phyloP scores from a whole-genome alignment of 2,329 filamentous ascomycete genomes.

The Alternaria ethzedia region DNA sequence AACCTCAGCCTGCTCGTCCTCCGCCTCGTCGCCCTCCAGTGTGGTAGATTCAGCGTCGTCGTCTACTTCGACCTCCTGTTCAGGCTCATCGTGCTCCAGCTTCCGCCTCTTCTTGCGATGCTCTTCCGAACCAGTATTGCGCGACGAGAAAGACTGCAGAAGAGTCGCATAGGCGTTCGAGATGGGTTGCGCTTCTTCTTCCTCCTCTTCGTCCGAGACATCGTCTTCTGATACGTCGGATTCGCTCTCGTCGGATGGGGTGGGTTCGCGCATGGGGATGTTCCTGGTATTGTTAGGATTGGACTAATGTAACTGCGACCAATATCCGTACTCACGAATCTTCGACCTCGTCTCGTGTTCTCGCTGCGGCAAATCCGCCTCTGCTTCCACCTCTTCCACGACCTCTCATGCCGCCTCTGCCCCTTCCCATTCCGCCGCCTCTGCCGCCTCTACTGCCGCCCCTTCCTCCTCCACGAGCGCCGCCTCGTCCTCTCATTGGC shows the following conservation, averaged over 20 bases:
- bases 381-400: slow-evolving; percentile 21
- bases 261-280: slow-evolving; percentile 23
- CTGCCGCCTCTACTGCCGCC: not conserved
- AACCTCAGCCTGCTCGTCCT: slow-evolving; percentile 10
- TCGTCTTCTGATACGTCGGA: slow-evolving; percentile 30
- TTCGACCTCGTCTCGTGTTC: slow-evolving; percentile 34
- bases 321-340: slow-evolving; percentile 39
- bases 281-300: slow-evolving; percentile 21
- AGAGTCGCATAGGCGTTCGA: slow-evolving; percentile 62
- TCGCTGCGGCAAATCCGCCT: slow-evolving; percentile 38
- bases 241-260: slow-evolving; percentile 22
- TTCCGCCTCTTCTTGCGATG: slow-evolving; percentile 62
- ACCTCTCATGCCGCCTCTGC: slow-evolving; percentile 9
- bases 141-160: slow-evolving; percentile 57
- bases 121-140: slow-evolving; percentile 47
- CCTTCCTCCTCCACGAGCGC: slow-evolving; percentile 20
- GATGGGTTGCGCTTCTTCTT: slow-evolving; percentile 30
- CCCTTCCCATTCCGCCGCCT: slow-evolving; percentile 6
- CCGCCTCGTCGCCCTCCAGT: slow-evolving; percentile 1
- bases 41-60: not conserved
- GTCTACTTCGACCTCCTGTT: slow-evolving; percentile 10
- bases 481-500: slow-evolving; percentile 25
- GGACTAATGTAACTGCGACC: not conserved
- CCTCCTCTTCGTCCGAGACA: slow-evolving; percentile 30
- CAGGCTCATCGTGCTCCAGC: slow-evolving; percentile 42